Conservation (phyloP, 257 asterid genomes). For the Knoxia roxburghii region DNA sequence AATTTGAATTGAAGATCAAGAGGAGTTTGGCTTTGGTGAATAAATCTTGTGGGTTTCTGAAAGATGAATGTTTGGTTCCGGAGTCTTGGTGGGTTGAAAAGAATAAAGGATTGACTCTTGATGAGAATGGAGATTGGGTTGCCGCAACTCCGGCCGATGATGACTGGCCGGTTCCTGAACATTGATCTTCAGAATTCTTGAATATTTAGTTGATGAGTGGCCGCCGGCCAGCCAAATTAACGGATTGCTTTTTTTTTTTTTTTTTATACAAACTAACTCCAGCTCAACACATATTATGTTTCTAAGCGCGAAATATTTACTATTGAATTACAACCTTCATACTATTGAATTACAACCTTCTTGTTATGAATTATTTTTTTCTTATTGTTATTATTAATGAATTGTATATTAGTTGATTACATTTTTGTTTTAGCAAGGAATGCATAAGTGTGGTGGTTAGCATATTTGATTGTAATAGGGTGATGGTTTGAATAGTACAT, state of each 20-base stretch:
- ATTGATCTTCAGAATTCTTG: conserved; percentile 16
- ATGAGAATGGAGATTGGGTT: conserved; percentile 55
- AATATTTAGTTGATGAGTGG: not conserved
- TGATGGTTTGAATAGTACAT: no score
- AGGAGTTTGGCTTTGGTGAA: conserved; percentile 70
- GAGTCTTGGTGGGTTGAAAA: conserved; percentile 85
- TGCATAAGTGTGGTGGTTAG: no score
- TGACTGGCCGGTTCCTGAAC: conserved; percentile 62
- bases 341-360: no score
- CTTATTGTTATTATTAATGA: no score
- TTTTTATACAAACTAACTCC: no score
- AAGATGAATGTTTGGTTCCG: conserved; percentile 63
- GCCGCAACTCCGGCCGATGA: conserved; percentile 50
- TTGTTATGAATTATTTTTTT: no score
- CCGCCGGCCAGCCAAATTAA: not conserved
- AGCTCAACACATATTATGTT: no score
- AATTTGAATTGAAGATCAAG: conserved; percentile 57
- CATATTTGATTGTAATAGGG: no score
- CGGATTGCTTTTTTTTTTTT: not conserved
- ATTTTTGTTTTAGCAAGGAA: no score
- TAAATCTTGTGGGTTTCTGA: conserved; percentile 53
- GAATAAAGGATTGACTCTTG: conserved; percentile 55
- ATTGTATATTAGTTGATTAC: no score
- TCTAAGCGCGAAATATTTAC: no score
- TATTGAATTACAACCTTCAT: no score